phyloP scores from a whole-genome alignment of 2,329 filamentous ascomycete species.

The Graphilbum ipis-grandicollis region DNA sequence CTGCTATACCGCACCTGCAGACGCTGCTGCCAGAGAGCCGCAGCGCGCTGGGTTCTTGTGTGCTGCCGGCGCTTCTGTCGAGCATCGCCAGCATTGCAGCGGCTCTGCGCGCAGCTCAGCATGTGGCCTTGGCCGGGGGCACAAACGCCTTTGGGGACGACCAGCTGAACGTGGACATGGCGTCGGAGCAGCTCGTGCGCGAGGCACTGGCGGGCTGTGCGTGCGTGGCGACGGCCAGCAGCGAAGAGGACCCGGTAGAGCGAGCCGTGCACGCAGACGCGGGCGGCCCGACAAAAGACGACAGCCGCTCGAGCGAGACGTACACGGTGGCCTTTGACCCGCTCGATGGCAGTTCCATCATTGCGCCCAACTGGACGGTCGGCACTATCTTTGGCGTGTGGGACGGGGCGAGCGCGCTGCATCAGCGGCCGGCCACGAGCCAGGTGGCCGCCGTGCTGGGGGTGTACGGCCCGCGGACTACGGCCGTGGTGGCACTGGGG shows the following conservation, averaged over 20 bases:
- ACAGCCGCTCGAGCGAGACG: slow-evolving; percentile 15
- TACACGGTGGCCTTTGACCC: slow-evolving; percentile 48
- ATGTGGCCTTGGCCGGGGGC: slow-evolving; percentile 26
- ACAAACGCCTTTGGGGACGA: slow-evolving; percentile 38
- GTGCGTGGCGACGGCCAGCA: slow-evolving; percentile 31
- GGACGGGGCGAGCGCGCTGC: slow-evolving; percentile 28
- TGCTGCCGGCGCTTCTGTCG: slow-evolving; percentile 30
- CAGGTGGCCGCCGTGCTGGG: slow-evolving; percentile 34
- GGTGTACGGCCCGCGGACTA: slow-evolving; percentile 36
- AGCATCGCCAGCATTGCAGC: slow-evolving; percentile 26
- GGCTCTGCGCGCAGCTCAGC: slow-evolving; percentile 24
- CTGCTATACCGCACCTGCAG: background rate
- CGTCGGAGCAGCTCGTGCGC: slow-evolving; percentile 30
- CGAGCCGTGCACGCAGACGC: slow-evolving; percentile 11
- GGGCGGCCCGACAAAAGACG: background rate
- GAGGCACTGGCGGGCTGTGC: slow-evolving; percentile 24
- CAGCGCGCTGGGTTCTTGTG: slow-evolving; percentile 19
- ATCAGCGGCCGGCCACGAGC: slow-evolving; percentile 17
- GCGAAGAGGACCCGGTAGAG: slow-evolving; percentile 44
- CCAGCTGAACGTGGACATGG: slow-evolving; percentile 19
- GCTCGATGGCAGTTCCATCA: slow-evolving; percentile 44
- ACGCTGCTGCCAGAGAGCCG: slow-evolving; percentile 1
- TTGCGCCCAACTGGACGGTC: slow-evolving; percentile 39
- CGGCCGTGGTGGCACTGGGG: slow-evolving; percentile 35
- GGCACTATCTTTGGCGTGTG: slow-evolving; percentile 44